A percentile compares a stretch with the other conserved stretches of the same genome.
Evolutionary conservation across 768 basidiomycete species (phyloP).

Genomic region (Trametes punicea): DNA sequence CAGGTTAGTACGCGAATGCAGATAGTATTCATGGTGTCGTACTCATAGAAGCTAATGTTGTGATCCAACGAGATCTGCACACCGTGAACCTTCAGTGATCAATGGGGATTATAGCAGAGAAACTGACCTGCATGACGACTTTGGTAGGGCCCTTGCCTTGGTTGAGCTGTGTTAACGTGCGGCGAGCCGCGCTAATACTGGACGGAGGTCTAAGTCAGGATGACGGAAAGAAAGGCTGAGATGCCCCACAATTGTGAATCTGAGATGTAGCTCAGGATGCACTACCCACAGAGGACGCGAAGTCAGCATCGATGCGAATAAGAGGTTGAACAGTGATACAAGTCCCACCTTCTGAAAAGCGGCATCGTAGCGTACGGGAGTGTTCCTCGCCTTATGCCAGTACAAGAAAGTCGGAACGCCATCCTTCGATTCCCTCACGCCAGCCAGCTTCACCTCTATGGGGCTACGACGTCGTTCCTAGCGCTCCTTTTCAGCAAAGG

Average conservation of each 20-base stretch:
- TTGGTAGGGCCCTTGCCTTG: slow-evolving; percentile 28
- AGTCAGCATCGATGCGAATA: background rate
- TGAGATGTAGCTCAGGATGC: slow-evolving; percentile 76
- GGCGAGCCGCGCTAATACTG: slow-evolving; percentile 56
- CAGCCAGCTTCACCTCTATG: slow-evolving; percentile 59
- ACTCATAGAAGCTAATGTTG: slow-evolving; percentile 78
- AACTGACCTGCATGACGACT: slow-evolving; percentile 65
- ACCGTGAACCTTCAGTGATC: background rate
- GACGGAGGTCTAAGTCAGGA: background rate
- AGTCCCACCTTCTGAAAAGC: slow-evolving; percentile 72
- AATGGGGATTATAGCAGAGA: too few species aligned
- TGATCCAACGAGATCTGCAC: slow-evolving; percentile 72
- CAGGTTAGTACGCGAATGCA: background rate
- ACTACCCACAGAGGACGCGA: slow-evolving; percentile 38
- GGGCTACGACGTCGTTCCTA: slow-evolving; percentile 71
- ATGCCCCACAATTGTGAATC: slow-evolving; percentile 70
- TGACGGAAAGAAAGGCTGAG: background rate
- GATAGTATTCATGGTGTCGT: too few species aligned
- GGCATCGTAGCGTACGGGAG: slow-evolving; percentile 56
- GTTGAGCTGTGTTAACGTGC: slow-evolving; percentile 46
- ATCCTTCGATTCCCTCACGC: slow-evolving; percentile 39
- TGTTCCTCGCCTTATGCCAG: slow-evolving; percentile 77
- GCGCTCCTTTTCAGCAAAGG: too few species aligned
- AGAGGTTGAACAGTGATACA: background rate
- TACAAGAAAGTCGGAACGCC: slow-evolving; percentile 58